Evolutionary conservation across 2,329 filamentous ascomycete species (phyloP).

Genomic region (Diaporthe vexans): DNA sequence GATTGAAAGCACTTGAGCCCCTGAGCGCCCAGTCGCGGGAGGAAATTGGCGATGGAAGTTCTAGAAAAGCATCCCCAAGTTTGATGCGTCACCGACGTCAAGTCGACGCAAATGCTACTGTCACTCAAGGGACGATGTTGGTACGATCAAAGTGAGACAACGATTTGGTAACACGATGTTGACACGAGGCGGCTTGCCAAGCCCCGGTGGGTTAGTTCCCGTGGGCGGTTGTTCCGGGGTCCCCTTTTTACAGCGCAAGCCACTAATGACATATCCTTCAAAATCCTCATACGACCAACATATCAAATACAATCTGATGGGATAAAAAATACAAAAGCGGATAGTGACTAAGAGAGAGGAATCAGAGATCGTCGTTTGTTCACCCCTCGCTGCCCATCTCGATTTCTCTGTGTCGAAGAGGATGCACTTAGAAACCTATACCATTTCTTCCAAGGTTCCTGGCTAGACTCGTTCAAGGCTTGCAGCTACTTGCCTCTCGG

Average conservation of each 20-base stretch:
- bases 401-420: neutral
- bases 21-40: neutral
- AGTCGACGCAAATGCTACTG: neutral
- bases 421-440: too few relatives aligned
- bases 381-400: neutral
- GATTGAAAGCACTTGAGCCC: neutral
- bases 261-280: neutral
- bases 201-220: neutral
- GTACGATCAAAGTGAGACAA: neutral
- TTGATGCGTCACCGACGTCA: neutral
- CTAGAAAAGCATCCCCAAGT: neutral
- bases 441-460: too few relatives aligned
- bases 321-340: too few relatives aligned
- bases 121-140: neutral
- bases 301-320: too few relatives aligned
- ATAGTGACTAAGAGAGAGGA: too few relatives aligned
- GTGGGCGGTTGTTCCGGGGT: neutral
- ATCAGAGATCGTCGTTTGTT: neutral
- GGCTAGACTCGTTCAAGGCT: neutral
- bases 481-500: neutral
- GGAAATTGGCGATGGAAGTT: too few relatives aligned
- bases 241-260: neutral
- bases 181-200: neutral
- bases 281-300: neutral
- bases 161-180: neutral